A percentile compares a stretch with the other conserved stretches of the same genome.
Conservation (phyloP, 2,329 filamentous ascomycete genomes). For the Botrytis galanthina region DNA sequence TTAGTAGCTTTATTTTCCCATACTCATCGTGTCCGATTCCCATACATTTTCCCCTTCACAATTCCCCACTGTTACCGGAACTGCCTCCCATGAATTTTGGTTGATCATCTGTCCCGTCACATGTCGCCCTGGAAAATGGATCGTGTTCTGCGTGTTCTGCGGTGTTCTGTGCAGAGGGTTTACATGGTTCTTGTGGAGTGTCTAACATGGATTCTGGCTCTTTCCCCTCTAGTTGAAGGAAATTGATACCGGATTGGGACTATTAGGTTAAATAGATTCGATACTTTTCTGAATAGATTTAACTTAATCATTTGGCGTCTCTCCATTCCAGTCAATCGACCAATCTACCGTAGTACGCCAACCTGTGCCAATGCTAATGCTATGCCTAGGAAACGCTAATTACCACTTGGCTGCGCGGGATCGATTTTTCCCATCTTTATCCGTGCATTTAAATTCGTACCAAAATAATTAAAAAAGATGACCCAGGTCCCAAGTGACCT, state of each 20-base stretch:
- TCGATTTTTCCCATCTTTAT: constrained; percentile 6
- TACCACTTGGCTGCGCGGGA: constrained; percentile 3
- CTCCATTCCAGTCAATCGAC: not conserved
- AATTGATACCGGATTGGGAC: not conserved
- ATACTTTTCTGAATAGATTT: not conserved
- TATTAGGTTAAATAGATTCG: not conserved
- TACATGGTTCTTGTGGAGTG: not conserved
- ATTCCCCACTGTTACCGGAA: constrained; percentile 3
- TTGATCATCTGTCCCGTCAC: constrained; percentile 10
- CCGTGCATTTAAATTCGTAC: not conserved
- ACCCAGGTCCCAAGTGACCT: constrained; percentile 7
- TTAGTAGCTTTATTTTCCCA: too few species aligned
- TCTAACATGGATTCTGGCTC: not conserved
- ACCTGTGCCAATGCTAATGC: not conserved
- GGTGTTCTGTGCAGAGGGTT: not conserved
- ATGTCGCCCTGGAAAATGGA: constrained; percentile 8
- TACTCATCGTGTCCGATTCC: not conserved
- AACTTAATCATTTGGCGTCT: not conserved
- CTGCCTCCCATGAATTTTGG: not conserved
- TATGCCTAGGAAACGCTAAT: not conserved
- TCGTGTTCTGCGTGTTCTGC: constrained; percentile 6
- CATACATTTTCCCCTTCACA: not conserved
- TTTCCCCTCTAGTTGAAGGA: not conserved
- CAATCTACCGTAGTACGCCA: not conserved
- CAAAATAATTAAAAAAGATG: not conserved